Evolutionary conservation across 768 basidiomycete genomes (phyloP).

Genomic region (Mycena filopes): DNA sequence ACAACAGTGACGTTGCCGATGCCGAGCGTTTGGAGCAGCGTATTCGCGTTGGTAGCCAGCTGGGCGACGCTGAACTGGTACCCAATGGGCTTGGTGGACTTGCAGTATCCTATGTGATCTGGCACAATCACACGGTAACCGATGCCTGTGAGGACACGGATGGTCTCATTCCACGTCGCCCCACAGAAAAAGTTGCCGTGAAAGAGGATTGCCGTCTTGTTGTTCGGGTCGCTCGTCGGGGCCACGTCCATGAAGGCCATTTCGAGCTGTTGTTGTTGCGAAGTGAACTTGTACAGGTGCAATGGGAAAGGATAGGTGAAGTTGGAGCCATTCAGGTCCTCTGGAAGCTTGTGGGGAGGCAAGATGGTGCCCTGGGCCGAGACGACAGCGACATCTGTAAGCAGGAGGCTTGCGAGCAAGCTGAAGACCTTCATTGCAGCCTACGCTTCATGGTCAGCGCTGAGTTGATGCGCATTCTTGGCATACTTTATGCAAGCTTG

Average conservation of each 20-base stretch:
- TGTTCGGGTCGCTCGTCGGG: constrained; percentile 12
- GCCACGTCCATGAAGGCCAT: constrained; percentile 28
- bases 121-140: constrained; percentile 26
- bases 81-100: constrained; percentile 19
- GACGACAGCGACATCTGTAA: background rate
- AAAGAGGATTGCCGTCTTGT: constrained; percentile 21
- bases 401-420: constrained; percentile 2
- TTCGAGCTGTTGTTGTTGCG: constrained; percentile 20
- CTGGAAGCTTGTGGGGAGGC: constrained; percentile 1
- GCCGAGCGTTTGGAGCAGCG: constrained; percentile 19
- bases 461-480: too few species aligned
- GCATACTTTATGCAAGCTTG: too few species aligned
- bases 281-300: constrained; percentile 21
- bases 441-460: too few species aligned
- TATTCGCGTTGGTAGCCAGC: constrained; percentile 17
- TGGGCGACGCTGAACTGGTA: constrained; percentile 21
- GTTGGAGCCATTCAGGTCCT: constrained; percentile 24
- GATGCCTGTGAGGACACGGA: constrained; percentile 6
- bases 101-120: constrained; percentile 26
- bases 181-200: constrained; percentile 27
- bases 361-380: constrained; percentile 11
- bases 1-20: constrained; percentile 19
- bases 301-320: constrained; percentile 25
- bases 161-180: constrained; percentile 23
- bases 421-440: constrained; percentile 1